phyloP scores from a whole-genome alignment of 2,329 filamentous ascomycete genomes.

The Colletotrichum coccodes region DNA sequence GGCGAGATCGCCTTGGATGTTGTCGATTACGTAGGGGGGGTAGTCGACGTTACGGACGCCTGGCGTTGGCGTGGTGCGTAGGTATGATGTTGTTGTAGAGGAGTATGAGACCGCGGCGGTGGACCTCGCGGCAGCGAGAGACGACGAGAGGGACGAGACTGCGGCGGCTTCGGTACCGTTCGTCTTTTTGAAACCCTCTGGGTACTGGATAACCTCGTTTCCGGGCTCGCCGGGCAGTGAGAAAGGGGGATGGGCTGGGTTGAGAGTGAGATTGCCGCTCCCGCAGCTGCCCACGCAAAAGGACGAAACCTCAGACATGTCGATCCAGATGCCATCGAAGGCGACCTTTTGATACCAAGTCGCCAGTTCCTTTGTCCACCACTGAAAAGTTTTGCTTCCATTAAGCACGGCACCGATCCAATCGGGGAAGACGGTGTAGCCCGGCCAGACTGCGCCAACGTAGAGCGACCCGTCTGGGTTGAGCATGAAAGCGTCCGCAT shows the following conservation, averaged over 20 bases:
- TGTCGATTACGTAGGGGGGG: conserved; percentile 81
- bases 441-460: conserved; percentile 78
- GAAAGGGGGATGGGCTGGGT: conserved; percentile 70
- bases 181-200: conserved; percentile 66
- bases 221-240: conserved; percentile 68
- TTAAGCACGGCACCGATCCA: conserved; percentile 73
- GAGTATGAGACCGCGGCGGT: conserved; percentile 39
- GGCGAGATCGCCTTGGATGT: conserved; percentile 77
- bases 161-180: conserved; percentile 69
- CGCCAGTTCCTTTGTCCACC: conserved; percentile 74
- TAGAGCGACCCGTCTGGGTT: conserved; percentile 67
- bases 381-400: conserved; percentile 69
- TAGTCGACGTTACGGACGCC: conserved; percentile 75
- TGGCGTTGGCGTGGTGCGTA: conserved; percentile 65
- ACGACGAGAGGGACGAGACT: conserved; percentile 60
- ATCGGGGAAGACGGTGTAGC: conserved; percentile 77
- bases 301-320: conserved; percentile 68
- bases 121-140: conserved; percentile 41
- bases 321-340: conserved; percentile 67
- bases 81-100: conserved; percentile 46
- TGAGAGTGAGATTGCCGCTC: conserved; percentile 66
- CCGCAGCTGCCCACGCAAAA: conserved; percentile 81
- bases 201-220: conserved; percentile 61
- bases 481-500: conserved; percentile 63
- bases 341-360: conserved; percentile 63